Evolutionary conservation across 2,329 filamentous ascomycete genomes (phyloP), one percentile per base, ranked within the genome.

Genomic region (Moelleriella libera): DNA sequence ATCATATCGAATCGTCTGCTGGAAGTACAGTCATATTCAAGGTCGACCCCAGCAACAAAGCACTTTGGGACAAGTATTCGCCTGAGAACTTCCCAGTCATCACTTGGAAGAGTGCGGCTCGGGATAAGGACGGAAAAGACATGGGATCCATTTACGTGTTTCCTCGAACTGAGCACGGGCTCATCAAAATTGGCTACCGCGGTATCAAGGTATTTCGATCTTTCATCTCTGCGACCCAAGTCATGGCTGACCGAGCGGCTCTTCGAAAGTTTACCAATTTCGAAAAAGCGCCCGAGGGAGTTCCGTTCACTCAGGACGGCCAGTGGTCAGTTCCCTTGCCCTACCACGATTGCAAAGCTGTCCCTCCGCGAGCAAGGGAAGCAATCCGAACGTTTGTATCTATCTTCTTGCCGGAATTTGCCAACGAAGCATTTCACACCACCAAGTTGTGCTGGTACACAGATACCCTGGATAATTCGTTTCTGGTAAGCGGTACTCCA

Each of bases 401-500:
- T 9, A 53, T 55, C 47, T 60, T 59, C 30, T 47, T 60, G 6
- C 57, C 60, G 0, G 60, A 62, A 14, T 60, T 62, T 30, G 47
- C 49, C 2, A 40, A 48, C 4, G 45, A 46, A 2, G 54, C 54
- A 3, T 60, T 62, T 44, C 43, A 55, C 42, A 57, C 54, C 5
- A 59, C 52, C 2, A 61, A 58, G 41, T 41, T 48, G 43, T 64
- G 61, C 52, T 64, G 62, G 61, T 63, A 64, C 50, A 64, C 58
- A 2, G 62, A 63, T 46, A 58, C 58, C 1, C 51, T 63, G 21
- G 62, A 64, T 47, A 63, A 62, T 51, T 58, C 58, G 9, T 60
- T 63, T 28, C 47, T 60, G 28, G 56, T 57, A 50, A 12, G 51
- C 45, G 2, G 12, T 12, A 37, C 12, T 37, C 12, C 32, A 12